Base-by-base conservation (phyloP, 2,329 filamentous ascomycete species). In the Arachnomyces sp. region DNA sequence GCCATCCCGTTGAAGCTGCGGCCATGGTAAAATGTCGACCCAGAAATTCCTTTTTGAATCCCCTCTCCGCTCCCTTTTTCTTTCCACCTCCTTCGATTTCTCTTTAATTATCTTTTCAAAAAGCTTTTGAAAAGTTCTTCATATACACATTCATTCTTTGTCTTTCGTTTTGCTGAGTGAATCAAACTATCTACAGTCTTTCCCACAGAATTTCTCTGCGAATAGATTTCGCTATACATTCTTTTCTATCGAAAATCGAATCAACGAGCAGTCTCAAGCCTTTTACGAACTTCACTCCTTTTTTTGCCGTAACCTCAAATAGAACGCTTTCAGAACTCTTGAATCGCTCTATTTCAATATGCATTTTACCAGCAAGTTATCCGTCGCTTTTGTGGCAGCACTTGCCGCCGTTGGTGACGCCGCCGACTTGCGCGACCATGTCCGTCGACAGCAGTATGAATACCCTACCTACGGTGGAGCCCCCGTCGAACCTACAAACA, bases 321-420 rank as follows among this genome's bases (percentile, higher is more conserved):
- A 13, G 31, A 30, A 9, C 21, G 5, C 9, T 25, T 25, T 9
- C 9, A 25, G 21, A 25, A 9, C 21, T n/a, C 21, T 25, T 25
- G 5, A 25, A 25, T 5, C 21, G 9, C 32, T 25, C 28, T 39
- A 21, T 35, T 43, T 40, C 52, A 58, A 41, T 31, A 67, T 67
- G 63, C 57, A 60, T 36, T 52, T 64, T 46, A 46, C 56, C 38
- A 52, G 50, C 55, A 64, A 61, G 46, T 31, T 60, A 44, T 57
- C 60, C 31, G 31, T 63, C 39, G 57, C 54, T 41, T 49, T 63
- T 34, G 48, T 63, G 38, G 59, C 57, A 17, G 54, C 56, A 36
- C 49, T 66, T 39, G 63, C 59, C 40, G 54, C 60, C 28, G 38
- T 60, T 28, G 53, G 54, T 34, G 55, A 64, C 43, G 62, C 63